Evolutionary conservation across 2,329 filamentous ascomycete species (phyloP).

Genomic region (Stachybotrys chartarum): DNA sequence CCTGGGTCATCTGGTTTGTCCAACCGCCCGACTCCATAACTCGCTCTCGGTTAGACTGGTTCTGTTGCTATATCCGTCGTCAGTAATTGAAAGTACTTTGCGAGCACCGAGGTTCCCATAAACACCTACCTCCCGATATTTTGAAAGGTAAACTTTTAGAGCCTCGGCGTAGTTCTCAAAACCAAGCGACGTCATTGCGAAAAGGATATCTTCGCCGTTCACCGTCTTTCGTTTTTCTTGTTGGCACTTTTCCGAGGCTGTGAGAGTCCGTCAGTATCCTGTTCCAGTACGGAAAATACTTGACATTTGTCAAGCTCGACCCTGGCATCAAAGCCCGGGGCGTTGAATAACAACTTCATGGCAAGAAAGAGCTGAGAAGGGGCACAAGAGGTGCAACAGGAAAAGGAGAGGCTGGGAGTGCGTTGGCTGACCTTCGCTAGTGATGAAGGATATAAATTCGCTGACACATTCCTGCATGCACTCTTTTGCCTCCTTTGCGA

Average conservation of each 20-base stretch:
- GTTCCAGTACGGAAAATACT: background rate
- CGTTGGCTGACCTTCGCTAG: constrained; percentile 76
- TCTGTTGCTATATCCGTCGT: constrained; percentile 27
- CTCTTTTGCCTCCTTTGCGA: constrained; percentile 97
- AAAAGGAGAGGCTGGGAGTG: background rate
- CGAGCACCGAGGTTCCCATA: background rate
- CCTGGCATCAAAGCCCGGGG: too few species aligned
- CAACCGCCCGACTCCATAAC: constrained; percentile 26
- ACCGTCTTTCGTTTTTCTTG: constrained; percentile 99
- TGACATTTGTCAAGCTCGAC: too few species aligned
- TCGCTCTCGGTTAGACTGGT: constrained; percentile 31
- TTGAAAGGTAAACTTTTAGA: constrained; percentile 93
- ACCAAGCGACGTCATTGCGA: constrained; percentile 96
- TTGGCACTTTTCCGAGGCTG: constrained; percentile 98
- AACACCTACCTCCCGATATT: constrained; percentile 86
- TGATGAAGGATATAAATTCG: constrained; percentile 99
- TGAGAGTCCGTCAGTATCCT: constrained; percentile 2
- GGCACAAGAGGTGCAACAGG: background rate
- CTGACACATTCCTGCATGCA: constrained; percentile 99
- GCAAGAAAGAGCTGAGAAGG: background rate
- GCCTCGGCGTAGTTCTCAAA: constrained; percentile 99
- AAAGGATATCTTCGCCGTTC: constrained; percentile 96
- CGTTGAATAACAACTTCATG: background rate
- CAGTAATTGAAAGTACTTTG: background rate
- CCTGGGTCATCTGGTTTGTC: constrained; percentile 21